A percentile compares a stretch with the other conserved stretches of the same genome.
phyloP scores from a whole-genome alignment of 495 filamentous ascomycete genomes.

The Penicillium daleae region DNA sequence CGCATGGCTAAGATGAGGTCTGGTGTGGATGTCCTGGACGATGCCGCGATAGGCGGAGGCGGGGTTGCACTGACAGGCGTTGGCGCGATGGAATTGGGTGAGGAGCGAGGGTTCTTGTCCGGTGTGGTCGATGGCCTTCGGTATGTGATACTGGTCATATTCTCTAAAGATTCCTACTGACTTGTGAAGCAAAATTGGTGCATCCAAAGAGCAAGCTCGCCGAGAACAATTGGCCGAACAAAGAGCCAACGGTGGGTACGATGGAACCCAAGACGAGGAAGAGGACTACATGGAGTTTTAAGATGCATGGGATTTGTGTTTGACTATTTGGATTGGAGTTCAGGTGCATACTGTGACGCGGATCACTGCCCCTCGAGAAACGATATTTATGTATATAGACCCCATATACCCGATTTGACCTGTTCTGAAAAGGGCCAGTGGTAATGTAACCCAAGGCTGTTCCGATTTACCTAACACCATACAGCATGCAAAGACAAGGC shows the following conservation, averaged over 20 bases:
- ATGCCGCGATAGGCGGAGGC: slow-evolving; percentile 61
- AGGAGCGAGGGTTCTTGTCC: slow-evolving; percentile 80
- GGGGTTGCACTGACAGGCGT: slow-evolving; percentile 79
- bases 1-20: slow-evolving; percentile 85
- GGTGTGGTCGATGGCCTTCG: slow-evolving; percentile 88
- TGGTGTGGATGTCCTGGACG: slow-evolving; percentile 70
- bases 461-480: slow-evolving; percentile 47
- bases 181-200: slow-evolving; percentile 44
- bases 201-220: slow-evolving; percentile 52
- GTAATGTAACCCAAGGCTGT: slow-evolving; percentile 28
- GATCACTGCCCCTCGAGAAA: slow-evolving; percentile 23
- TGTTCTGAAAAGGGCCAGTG: slow-evolving; percentile 19
- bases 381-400: slow-evolving; percentile 37
- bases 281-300: slow-evolving; percentile 56
- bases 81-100: slow-evolving; percentile 87
- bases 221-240: slow-evolving; percentile 52
- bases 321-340: slow-evolving; percentile 28
- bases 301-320: slow-evolving; percentile 18
- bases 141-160: slow-evolving; percentile 30
- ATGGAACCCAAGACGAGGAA: slow-evolving; percentile 49
- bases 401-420: slow-evolving; percentile 44
- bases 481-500: slow-evolving; percentile 36
- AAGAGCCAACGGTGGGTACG: slow-evolving; percentile 44
- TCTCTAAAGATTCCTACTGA: slow-evolving; percentile 6
- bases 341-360: slow-evolving; percentile 31